These are phyloP conservation scores for Aspergillus jensenii DNA, from an alignment of 2,329 filamentous ascomycete species.

Conservation along the genomic window DNA sequence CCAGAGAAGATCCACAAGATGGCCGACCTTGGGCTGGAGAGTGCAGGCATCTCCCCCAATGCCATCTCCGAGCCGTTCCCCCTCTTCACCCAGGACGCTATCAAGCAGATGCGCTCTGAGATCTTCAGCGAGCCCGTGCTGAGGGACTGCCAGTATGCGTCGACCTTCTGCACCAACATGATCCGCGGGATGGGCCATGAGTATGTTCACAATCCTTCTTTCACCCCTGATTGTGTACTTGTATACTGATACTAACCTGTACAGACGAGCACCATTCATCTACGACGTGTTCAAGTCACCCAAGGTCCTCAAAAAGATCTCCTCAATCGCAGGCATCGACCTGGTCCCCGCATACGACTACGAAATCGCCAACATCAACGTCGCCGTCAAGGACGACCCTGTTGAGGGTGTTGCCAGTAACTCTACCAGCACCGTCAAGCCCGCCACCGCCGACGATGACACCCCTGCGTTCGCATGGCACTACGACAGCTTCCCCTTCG, in stretches of 20 bases:
- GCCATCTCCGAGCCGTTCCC: conserved; percentile 52
- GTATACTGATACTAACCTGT: conserved; percentile 27
- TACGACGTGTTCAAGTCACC: conserved; percentile 59
- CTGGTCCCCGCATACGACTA: conserved; percentile 58
- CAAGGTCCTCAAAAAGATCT: conserved; percentile 54
- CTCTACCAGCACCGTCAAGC: neutral
- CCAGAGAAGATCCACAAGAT: conserved; percentile 57
- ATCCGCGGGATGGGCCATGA: conserved; percentile 54
- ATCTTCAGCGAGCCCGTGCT: conserved; percentile 57
- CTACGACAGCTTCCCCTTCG: conserved; percentile 65
- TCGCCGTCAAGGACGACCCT: conserved; percentile 39
- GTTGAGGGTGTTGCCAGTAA: neutral
- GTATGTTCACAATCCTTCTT: conserved; percentile 37
- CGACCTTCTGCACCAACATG: conserved; percentile 52
- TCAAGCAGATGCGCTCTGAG: conserved; percentile 63
- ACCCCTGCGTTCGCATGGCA: conserved; percentile 62
- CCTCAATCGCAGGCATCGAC: conserved; percentile 58
- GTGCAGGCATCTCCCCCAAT: conserved; percentile 47
- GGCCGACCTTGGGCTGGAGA: conserved; percentile 52
- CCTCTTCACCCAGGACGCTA: conserved; percentile 60
- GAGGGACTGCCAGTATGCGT: conserved; percentile 57
- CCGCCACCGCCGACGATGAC: conserved; percentile 39
- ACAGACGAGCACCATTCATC: conserved; percentile 61
- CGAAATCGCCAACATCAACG: conserved; percentile 60
- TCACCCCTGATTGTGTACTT: too few species aligned